Base-by-base conservation (phyloP, 768 basidiomycete species). In the Boletales sp. region DNA sequence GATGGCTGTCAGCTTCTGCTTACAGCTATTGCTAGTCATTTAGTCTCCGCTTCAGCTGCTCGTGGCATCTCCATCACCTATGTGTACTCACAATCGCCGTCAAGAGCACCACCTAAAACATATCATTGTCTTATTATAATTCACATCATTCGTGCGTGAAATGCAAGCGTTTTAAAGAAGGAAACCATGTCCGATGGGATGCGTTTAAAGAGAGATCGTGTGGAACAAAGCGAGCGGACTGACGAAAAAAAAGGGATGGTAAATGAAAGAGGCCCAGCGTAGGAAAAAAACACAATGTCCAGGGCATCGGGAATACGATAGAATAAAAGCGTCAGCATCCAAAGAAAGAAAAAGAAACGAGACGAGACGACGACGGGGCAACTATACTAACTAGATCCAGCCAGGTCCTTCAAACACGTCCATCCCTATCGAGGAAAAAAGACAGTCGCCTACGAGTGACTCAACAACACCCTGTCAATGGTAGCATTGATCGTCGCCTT, bases 401-500 rank as follows among this genome's bases (percentile, higher is more conserved):
- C 45, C 21, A 46, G 41, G 61, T 61, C 60, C 62, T 42, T 54
- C 57, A 49, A 34, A 45, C 33, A 42, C 25, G 43, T 55, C 56
- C 52, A 41, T 47, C 41, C 58, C 28, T 41, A 48, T 43, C 21
- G 17, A 14, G 31, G 7, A 39, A 36, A 46, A 19, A 17, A 28
- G 40, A 28, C 31, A 38, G 34, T 3, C 14, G 3, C 35, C 39
- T 64, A 64, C 8, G 61, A 48, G 28, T 82, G 83, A 50, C 71
- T 74, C 30, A 88, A 72, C 49, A 92, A 72, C 38, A 81, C 74
- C 47, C 83, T 74, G 62, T 92, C 89, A 55, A 94, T 91, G 13
- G 83, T 78, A 42, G 81, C 76, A 56, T 93, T 94, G 68, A 94
- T 90, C 25, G 76, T 74, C 25, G 74, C 72, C 69, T 93, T 90